Conservation (phyloP, 2,329 filamentous ascomycete genomes). For the Sporothrix pallida region DNA sequence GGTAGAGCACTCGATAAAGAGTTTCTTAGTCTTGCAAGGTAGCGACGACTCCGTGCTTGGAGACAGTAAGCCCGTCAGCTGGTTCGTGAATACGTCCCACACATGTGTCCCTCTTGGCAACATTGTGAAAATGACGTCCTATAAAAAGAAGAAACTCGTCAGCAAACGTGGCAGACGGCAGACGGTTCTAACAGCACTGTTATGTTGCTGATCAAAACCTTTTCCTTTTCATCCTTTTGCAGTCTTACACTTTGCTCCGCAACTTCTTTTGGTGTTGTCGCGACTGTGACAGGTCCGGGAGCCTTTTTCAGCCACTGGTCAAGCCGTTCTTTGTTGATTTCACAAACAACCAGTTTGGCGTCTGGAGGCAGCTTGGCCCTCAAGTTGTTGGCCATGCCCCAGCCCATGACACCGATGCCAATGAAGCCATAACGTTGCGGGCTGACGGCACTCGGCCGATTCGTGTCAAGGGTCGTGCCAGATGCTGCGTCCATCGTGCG, state of each 20-base stretch:
- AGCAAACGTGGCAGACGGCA: too few species aligned
- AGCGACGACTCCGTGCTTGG: background rate
- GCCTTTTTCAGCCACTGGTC: background rate
- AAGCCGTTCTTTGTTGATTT: conserved; percentile 7
- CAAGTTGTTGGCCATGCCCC: conserved; percentile 20
- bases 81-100: conserved; percentile 6
- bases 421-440: conserved; percentile 36
- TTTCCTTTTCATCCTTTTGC: too few species aligned
- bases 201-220: too few species aligned
- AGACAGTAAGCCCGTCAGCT: background rate
- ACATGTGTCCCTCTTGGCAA: conserved; percentile 9
- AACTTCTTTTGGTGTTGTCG: background rate
- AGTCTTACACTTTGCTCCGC: conserved; percentile 5
- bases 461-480: background rate
- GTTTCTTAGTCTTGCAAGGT: background rate
- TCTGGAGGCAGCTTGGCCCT: background rate
- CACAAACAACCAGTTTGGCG: background rate
- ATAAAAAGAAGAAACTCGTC: background rate
- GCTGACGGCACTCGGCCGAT: background rate
- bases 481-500: background rate
- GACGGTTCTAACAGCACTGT: background rate
- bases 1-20: conserved; percentile 24
- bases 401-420: conserved; percentile 25
- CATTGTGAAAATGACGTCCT: conserved; percentile 25
- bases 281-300: background rate